Evolutionary conservation across 331 rosid genomes (phyloP), one percentile per base, ranked within the genome.

Genomic region (Acacia pycnantha): DNA sequence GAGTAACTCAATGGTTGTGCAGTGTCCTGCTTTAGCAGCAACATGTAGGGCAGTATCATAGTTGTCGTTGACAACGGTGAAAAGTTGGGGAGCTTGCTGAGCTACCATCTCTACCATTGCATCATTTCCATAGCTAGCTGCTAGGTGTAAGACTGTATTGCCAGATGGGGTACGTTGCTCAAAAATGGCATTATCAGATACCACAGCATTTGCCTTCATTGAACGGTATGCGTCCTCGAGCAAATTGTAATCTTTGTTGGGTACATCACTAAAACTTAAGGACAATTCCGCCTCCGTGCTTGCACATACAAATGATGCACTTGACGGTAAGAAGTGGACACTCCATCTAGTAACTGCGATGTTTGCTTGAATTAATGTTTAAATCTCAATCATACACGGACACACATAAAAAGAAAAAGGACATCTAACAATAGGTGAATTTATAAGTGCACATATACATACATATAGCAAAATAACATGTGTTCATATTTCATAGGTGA

Each of bases 1-100:
- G 5, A 64, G 11, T 2, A 7, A 29, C 18, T 66, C 1, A 37
- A 33, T 66, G 46, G 10, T 31, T 3, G 59, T 1, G 66, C 50
- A 22, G 41, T 33, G 58, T 73, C 84, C 84, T 54, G 67, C 47
- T 48, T 81, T 84, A 22, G 81, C 81, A 44, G 87, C 68, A 61
- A 26, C 67, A 61, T 61, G 68, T 12, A 61, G 37, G 13, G 68
- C 37, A 26, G 68, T 61, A 27, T 61, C 68, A 61, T 14, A 11
- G 37, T 61, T 61, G 37, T 13, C 13, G 21, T 61, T 61, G 4
- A 13, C 18, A 4, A 14, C 18, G 6, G 4, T 27, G 21, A 61
- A 61, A 26, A 61, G 37, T 6, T 27, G 3, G 19, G 68, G 68
- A 61, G 18, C 37, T 4, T 61, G 8, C 1, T 13, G 21, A 61